Percentiles rank a stretch among this genome's conserved stretches.
These are phyloP conservation scores for Tardiomyces depauwii DNA, from an alignment of 1,139 yeast species.

Conservation along the genomic window DNA sequence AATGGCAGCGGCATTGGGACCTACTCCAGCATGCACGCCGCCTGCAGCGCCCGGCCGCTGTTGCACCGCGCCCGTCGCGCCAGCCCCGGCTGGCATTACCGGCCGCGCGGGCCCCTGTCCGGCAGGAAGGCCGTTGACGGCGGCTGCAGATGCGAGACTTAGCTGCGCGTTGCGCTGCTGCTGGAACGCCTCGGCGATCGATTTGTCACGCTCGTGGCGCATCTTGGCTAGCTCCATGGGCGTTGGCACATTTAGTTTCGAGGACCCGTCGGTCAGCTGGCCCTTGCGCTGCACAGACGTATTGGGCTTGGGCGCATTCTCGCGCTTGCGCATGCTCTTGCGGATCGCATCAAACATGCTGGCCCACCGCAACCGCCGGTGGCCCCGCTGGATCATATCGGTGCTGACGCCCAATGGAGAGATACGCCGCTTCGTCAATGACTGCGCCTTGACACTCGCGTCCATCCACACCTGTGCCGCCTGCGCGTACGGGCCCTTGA, in stretches of 20 bases:
- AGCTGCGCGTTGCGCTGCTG: conserved; percentile 24
- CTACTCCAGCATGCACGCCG: background rate
- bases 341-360: conserved; percentile 95
- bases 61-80: background rate
- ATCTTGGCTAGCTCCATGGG: conserved; percentile 75
- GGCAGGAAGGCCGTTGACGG: conserved; percentile 3
- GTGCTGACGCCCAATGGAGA: conserved; percentile 87
- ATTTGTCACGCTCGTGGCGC: conserved; percentile 77
- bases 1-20: conserved; percentile 27
- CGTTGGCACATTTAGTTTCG: conserved; percentile 37
- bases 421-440: conserved; percentile 75
- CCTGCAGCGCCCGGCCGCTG: too few relatives aligned
- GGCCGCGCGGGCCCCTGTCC: conserved; percentile 1
- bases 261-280: background rate
- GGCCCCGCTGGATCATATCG: conserved; percentile 90
- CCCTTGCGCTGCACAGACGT: conserved; percentile 11
- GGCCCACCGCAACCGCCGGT: conserved; percentile 83
- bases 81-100: background rate
- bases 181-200: conserved; percentile 61
- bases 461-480: conserved; percentile 89
- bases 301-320: conserved; percentile 49
- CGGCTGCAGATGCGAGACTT: conserved; percentile 1
- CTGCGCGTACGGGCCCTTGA: conserved; percentile 78
- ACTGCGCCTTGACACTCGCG: conserved; percentile 80
- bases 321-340: conserved; percentile 81